These are phyloP conservation scores for Alternaria hordeiaustralica DNA, from an alignment of 2,329 filamentous ascomycete species.

Conservation along the genomic window DNA sequence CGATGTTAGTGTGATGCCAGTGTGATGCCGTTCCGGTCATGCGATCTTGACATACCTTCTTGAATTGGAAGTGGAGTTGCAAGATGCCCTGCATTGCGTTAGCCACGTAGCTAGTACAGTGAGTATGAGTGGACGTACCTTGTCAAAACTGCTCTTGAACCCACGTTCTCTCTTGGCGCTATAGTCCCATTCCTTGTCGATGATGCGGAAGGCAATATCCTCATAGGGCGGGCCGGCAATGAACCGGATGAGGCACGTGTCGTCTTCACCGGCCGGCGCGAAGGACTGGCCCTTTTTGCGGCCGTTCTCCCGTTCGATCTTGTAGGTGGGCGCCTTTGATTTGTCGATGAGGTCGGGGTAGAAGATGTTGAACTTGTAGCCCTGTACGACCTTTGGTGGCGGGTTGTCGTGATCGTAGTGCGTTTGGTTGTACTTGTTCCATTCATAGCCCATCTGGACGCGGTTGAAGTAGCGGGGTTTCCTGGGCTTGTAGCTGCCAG, in stretches of 20 bases:
- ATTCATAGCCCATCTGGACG: constrained; percentile 98
- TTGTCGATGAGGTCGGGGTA: constrained; percentile 97
- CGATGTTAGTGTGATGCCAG: constrained; percentile 32
- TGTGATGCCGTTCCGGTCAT: not conserved
- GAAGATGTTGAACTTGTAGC: constrained; percentile 99
- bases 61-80: constrained; percentile 98
- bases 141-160: constrained; percentile 96
- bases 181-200: constrained; percentile 99
- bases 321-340: constrained; percentile 91
- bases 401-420: constrained; percentile 99
- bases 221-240: constrained; percentile 95
- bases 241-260: constrained; percentile 96
- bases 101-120: constrained; percentile 24
- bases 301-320: constrained; percentile 92
- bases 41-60: constrained; percentile 71
- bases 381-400: constrained; percentile 96
- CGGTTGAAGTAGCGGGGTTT: constrained; percentile 98
- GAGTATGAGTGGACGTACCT: constrained; percentile 65
- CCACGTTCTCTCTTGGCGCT: constrained; percentile 93
- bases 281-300: constrained; percentile 89
- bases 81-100: constrained; percentile 75
- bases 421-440: constrained; percentile 99
- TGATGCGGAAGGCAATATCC: constrained; percentile 95
- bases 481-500: constrained; percentile 81
- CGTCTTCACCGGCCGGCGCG: constrained; percentile 91